phyloP scores from a whole-genome alignment of 345 rosid species.

The Hevea brasiliensis region DNA sequence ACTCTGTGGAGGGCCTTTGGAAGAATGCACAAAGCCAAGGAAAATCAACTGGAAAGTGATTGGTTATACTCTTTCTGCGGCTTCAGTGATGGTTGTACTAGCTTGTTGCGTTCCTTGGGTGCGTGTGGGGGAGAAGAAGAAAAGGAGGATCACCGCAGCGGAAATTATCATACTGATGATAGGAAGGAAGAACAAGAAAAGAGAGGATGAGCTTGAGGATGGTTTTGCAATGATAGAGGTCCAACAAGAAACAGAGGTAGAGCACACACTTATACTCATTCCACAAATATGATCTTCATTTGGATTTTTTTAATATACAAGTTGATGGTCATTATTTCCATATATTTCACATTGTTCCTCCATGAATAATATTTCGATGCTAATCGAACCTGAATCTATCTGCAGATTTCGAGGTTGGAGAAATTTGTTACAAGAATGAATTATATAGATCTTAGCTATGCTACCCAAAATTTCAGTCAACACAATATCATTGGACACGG shows the following conservation, averaged over 20 bases:
- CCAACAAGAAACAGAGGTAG: neutral
- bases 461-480: conserved; percentile 8
- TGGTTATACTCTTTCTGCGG: neutral
- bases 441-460: neutral
- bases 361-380: too few relatives aligned
- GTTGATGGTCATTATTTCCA: too few relatives aligned
- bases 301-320: too few relatives aligned
- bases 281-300: too few relatives aligned
- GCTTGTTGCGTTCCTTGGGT: conserved; percentile 7
- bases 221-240: neutral
- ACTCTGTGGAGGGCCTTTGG: conserved; percentile 27
- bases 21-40: neutral
- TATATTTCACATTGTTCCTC: too few relatives aligned
- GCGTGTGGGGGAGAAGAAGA: neutral
- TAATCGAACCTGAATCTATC: neutral
- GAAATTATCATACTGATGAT: neutral
- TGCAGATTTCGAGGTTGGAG: conserved; percentile 8
- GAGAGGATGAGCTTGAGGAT: neutral
- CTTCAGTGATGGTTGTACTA: neutral
- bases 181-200: neutral
- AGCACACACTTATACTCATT: too few relatives aligned
- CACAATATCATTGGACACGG: conserved; percentile 2
- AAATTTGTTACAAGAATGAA: conserved; percentile 8
- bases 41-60: neutral
- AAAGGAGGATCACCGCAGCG: neutral